Evolutionary conservation across 129 eudicot species (phyloP).

Genomic region (Lonicera japonica): DNA sequence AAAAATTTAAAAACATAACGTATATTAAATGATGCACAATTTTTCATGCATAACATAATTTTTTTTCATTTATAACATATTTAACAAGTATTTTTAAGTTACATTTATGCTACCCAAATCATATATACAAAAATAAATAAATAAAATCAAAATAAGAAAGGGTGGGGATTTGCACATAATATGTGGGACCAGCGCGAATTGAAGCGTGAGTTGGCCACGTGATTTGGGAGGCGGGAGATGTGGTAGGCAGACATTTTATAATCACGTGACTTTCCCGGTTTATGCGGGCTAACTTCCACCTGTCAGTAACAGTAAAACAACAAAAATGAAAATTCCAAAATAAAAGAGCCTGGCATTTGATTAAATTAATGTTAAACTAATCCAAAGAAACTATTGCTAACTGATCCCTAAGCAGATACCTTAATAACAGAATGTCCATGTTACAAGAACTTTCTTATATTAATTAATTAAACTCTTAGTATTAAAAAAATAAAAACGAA

Average conservation of each 20-base stretch:
- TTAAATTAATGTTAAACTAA: not conserved
- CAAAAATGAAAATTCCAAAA: too few relatives aligned
- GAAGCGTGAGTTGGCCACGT: slow-evolving; percentile 62
- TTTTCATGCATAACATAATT: too few relatives aligned
- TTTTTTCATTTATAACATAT: too few relatives aligned
- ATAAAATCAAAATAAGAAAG: not conserved
- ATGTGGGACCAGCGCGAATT: slow-evolving; percentile 24
- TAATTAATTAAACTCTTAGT: slow-evolving; percentile 3
- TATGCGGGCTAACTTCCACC: slow-evolving; percentile 29
- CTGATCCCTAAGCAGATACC: slow-evolving; percentile 59
- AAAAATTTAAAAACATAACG: too few relatives aligned
- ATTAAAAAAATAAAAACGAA: slow-evolving; percentile 2
- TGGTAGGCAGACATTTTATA: slow-evolving; percentile 26
- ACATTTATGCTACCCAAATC: too few relatives aligned
- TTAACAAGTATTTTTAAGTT: too few relatives aligned
- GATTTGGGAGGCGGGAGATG: slow-evolving; percentile 46
- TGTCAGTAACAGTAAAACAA: slow-evolving; percentile 1
- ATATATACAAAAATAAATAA: too few relatives aligned
- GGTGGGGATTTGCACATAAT: not conserved
- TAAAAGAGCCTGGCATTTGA: too few relatives aligned
- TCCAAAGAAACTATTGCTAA: slow-evolving; percentile 27
- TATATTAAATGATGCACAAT: too few relatives aligned
- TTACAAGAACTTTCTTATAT: slow-evolving; percentile 19
- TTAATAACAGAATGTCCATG: slow-evolving; percentile 42
- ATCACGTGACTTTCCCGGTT: slow-evolving; percentile 52